Conservation (phyloP, 2,329 filamentous ascomycete genomes). For the Alternaria hordeiaustralica region DNA sequence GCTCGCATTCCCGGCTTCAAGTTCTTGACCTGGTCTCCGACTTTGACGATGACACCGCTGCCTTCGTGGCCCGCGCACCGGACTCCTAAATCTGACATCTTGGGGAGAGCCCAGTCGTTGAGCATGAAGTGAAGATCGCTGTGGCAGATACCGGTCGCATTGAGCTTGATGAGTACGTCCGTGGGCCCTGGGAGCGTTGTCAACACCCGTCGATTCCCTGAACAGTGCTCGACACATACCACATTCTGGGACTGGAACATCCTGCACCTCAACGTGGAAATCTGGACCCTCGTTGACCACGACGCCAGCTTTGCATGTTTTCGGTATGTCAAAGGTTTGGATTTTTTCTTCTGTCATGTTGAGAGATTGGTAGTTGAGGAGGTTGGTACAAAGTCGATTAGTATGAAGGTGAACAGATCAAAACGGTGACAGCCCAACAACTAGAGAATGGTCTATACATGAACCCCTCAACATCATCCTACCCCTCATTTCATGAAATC, state of each 20-base stretch:
- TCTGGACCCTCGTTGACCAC: constrained; percentile 60
- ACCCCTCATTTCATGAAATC: background rate
- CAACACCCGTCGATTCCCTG: background rate
- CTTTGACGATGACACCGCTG: constrained; percentile 63
- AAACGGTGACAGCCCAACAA: background rate
- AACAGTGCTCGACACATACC: constrained; percentile 37
- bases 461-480: constrained; percentile 7
- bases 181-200: constrained; percentile 51
- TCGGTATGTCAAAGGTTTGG: constrained; percentile 52
- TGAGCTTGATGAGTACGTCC: constrained; percentile 64
- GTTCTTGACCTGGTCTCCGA: constrained; percentile 60
- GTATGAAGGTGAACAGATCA: background rate
- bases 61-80: constrained; percentile 63
- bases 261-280: constrained; percentile 56
- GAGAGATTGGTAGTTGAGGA: background rate
- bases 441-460: background rate
- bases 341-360: constrained; percentile 36
- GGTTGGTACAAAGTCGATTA: background rate
- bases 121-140: constrained; percentile 65
- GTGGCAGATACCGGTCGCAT: constrained; percentile 64
- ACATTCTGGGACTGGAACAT: constrained; percentile 56
- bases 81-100: constrained; percentile 50
- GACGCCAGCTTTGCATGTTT: constrained; percentile 60
- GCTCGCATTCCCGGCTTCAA: constrained; percentile 51
- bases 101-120: constrained; percentile 56